phyloP scores from a whole-genome alignment of 2,329 filamentous ascomycete species.

The Hypoxylon sp. region DNA sequence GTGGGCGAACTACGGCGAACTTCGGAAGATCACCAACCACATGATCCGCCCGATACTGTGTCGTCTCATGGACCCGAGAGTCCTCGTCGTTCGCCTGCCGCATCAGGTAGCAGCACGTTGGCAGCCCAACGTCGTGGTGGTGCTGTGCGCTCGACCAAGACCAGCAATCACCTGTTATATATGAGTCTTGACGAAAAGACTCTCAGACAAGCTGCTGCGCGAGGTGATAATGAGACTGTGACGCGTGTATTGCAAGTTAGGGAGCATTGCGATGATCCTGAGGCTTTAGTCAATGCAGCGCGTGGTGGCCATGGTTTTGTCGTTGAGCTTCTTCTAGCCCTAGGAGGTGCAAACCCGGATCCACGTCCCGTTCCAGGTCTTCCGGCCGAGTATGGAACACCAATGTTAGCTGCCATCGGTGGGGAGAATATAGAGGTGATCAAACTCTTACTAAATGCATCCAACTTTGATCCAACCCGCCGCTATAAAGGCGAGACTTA shows the following conservation, averaged over 20 bases:
- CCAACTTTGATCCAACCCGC: conserved; percentile 85
- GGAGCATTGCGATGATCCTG: conserved; percentile 78
- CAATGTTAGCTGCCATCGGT: conserved; percentile 94
- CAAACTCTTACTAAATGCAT: conserved; percentile 81
- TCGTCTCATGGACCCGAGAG: conserved; percentile 71
- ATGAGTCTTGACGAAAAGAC: conserved; percentile 75
- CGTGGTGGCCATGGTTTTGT: conserved; percentile 92
- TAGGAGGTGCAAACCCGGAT: conserved; percentile 77
- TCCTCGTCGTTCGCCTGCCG: conserved; percentile 70
- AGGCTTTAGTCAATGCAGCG: conserved; percentile 90
- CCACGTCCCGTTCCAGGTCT: conserved; percentile 75
- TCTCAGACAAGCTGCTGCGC: conserved; percentile 71
- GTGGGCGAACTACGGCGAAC: conserved; percentile 68
- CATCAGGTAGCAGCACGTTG: conserved; percentile 52
- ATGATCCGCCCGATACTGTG: conserved; percentile 63
- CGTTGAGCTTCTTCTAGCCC: conserved; percentile 80
- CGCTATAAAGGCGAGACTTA: conserved; percentile 84
- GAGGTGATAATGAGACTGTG: conserved; percentile 74
- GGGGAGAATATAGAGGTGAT: conserved; percentile 89
- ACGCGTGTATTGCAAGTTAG: conserved; percentile 73
- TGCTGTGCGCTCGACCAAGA: conserved; percentile 73
- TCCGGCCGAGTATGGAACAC: conserved; percentile 82
- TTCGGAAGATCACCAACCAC: conserved; percentile 70
- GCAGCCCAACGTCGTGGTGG: conserved; percentile 65
- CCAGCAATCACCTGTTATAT: conserved; percentile 74